Evolutionary conservation across 176 grass and related monocot species (phyloP), one percentile per base, ranked within the genome.

Genomic region (Ananas comosus): DNA sequence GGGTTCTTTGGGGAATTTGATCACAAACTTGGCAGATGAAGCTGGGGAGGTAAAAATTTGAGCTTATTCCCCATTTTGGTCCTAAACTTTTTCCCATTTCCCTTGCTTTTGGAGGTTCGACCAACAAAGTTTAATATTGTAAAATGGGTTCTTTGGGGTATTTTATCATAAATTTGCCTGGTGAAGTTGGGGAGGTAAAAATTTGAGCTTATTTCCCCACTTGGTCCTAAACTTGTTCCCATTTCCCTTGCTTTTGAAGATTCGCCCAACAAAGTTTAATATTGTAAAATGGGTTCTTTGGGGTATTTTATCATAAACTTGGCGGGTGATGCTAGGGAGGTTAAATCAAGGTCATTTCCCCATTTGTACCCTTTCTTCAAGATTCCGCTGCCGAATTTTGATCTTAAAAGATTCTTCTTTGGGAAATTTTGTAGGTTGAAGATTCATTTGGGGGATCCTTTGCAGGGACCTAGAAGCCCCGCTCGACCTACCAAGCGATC

Each of bases 381-480:
- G 33, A 42, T 42, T 42, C 33, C 4, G 0, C 33, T 42, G 33
- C 33, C 33, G 33, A 42, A 42, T 4, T 21, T 22, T 61, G 56
- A 18, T 61, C 21, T 9, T 21, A 10, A 22, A 61, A 2, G 56
- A 9, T 1, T 11, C 13, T 18, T 57, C 13, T 19, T 61, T 61
- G 16, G n/a, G 13, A 61, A 13, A 61, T 61, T 59, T 59, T 61
- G 16, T 81, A 99, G 94, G 66, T 81, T 99, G 70, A 99, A 93
- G 80, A 79, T 85, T 66, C 94, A 93, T 79, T 70, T 92, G 13
- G 80, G 81, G 14, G 87, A 93, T 76, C 66, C 76, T 29, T 85
- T 90, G 71, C 89, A 93, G 81, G 89, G 67, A 21, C 68, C 82
- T 16, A 74, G 94, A 56, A 99, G 94, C 80, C 89, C 94, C 18